phyloP scores from a whole-genome alignment of 2,329 filamentous ascomycete species.

The Dactylonectria estremocensis region DNA sequence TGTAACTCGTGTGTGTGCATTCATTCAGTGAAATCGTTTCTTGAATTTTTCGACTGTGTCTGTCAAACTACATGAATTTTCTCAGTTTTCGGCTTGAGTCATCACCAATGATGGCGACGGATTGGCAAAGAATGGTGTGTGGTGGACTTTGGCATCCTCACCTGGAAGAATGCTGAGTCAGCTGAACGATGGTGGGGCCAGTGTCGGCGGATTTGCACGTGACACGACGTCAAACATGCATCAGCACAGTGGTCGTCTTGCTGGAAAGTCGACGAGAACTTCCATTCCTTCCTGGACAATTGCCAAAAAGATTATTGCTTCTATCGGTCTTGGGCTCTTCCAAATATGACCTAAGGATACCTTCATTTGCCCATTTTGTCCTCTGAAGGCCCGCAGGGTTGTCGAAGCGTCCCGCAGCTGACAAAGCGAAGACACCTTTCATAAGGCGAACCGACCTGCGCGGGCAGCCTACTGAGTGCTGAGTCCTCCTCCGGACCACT shows the following conservation, averaged over 20 bases:
- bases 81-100: conserved; percentile 6
- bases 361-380: conserved; percentile 6
- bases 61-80: conserved; percentile 10
- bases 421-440: conserved; percentile 44
- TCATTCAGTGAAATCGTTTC: neutral
- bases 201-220: conserved; percentile 18
- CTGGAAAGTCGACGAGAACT: conserved; percentile 8
- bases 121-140: conserved; percentile 5
- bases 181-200: conserved; percentile 4
- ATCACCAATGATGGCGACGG: conserved; percentile 18
- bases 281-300: conserved; percentile 2
- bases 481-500: neutral
- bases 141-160: neutral
- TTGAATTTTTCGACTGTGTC: neutral
- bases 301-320: conserved; percentile 31
- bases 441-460: conserved; percentile 25
- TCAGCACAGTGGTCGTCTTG: conserved; percentile 12
- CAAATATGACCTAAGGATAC: conserved; percentile 6
- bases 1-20: neutral
- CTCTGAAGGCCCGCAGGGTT: conserved; percentile 9
- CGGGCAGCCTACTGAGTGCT: conserved; percentile 9
- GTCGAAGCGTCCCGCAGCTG: conserved; percentile 21
- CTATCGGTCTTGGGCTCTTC: neutral
- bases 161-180: conserved; percentile 5
- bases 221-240: conserved; percentile 18